These are phyloP conservation scores for Clonostachys chloroleuca DNA, from an alignment of 2,329 filamentous ascomycete species.

Conservation along the genomic window DNA sequence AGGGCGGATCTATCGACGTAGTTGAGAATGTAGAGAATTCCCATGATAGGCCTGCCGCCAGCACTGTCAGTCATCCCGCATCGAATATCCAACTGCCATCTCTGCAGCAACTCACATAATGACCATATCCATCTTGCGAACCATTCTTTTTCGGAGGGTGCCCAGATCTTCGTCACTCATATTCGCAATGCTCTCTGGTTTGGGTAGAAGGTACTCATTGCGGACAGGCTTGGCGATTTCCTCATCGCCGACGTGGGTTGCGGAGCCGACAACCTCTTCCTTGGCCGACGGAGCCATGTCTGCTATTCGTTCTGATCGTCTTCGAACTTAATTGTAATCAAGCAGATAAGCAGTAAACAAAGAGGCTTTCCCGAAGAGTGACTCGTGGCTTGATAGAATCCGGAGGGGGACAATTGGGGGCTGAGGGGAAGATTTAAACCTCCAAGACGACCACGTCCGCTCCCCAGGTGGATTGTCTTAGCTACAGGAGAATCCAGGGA, in stretches of 20 bases:
- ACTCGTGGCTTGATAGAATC: too few species aligned
- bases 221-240: background rate
- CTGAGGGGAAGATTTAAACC: too few species aligned
- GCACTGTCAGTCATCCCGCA: background rate
- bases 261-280: background rate
- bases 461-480: too few species aligned
- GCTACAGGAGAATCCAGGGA: too few species aligned
- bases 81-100: too few species aligned
- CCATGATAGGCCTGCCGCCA: constrained; percentile 13
- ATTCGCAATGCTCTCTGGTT: constrained; percentile 8
- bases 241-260: background rate
- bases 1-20: constrained; percentile 31
- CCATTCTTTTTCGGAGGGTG: constrained; percentile 9
- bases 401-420: too few species aligned
- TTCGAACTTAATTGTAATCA: too few species aligned
- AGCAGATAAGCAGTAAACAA: too few species aligned
- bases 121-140: constrained; percentile 12
- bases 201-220: constrained; percentile 1
- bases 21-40: constrained; percentile 30
- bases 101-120: constrained; percentile 6
- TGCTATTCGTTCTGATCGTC: too few species aligned
- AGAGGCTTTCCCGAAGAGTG: too few species aligned
- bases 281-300: too few species aligned
- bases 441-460: too few species aligned
- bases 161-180: constrained; percentile 7